phyloP scores from a whole-genome alignment of 1,284 basidiomycete species.

The Mycosarcoma maydis region DNA sequence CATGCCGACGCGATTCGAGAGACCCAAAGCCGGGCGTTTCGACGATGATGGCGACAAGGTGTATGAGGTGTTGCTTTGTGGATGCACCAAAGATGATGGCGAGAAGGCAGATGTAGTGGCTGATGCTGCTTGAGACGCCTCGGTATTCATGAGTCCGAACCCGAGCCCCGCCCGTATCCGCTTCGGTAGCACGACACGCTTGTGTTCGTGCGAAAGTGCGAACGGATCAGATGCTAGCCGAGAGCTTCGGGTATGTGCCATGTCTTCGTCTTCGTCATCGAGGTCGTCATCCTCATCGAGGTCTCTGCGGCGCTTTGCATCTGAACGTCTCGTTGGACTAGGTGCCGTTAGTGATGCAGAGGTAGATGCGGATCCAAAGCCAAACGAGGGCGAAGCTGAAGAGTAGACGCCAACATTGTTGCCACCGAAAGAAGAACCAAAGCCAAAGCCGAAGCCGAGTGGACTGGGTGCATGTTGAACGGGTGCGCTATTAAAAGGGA shows the following conservation, averaged over 20 bases:
- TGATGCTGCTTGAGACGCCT: constrained; percentile 13
- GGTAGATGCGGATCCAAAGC: constrained; percentile 11
- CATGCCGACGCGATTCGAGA: constrained; percentile 28
- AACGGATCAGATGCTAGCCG: constrained; percentile 21
- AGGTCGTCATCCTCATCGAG: constrained; percentile 30
- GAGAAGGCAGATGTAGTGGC: constrained; percentile 13
- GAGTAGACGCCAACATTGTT: constrained; percentile 23
- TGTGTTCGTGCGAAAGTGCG: constrained; percentile 15
- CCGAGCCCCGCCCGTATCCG: constrained; percentile 52
- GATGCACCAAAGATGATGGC: background rate
- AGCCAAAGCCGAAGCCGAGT: constrained; percentile 55
- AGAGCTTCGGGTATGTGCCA: constrained; percentile 23
- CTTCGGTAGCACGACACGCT: constrained; percentile 40
- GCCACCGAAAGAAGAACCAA: constrained; percentile 48
- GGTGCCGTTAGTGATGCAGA: constrained; percentile 7
- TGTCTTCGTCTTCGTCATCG: constrained; percentile 47
- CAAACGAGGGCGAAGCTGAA: constrained; percentile 20
- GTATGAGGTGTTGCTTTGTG: background rate
- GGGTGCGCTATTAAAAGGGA: constrained; percentile 51
- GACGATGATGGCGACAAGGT: constrained; percentile 14
- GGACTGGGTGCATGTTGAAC: constrained; percentile 54
- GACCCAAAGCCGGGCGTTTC: constrained; percentile 31
- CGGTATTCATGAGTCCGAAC: constrained; percentile 32
- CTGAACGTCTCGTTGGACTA: constrained; percentile 28
- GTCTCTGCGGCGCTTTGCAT: constrained; percentile 47